Conservation (phyloP, 305 asterid genomes). For the Fraxinus greggii region DNA sequence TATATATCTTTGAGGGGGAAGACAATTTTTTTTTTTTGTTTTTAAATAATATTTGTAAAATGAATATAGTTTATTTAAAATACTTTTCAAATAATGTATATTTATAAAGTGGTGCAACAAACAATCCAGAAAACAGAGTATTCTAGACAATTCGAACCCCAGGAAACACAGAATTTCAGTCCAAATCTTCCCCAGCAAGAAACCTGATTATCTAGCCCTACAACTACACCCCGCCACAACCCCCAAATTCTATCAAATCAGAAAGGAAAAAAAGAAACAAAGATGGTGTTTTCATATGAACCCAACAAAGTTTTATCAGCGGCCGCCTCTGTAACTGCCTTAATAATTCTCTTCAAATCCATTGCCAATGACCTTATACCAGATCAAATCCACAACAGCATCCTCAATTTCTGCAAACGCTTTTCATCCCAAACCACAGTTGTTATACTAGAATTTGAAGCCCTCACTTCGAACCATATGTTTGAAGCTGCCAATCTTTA, state of each 20-base stretch:
- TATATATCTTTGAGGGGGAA: too few relatives aligned
- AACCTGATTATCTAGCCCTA: neutral
- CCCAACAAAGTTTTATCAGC: constrained; percentile 42
- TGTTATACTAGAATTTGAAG: constrained; percentile 64
- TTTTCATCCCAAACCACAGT: constrained; percentile 52
- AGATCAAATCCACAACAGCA: constrained; percentile 28
- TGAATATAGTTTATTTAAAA: neutral
- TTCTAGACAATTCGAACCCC: neutral
- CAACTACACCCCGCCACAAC: neutral
- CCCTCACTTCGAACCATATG: constrained; percentile 59
- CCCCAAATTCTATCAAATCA: neutral
- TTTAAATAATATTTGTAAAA: too few relatives aligned
- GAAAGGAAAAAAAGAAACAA: neutral
- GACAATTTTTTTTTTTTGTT: neutral
- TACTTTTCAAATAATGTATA: neutral
- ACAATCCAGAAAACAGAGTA: neutral
- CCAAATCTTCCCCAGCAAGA: neutral
- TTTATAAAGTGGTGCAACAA: neutral
- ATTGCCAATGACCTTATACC: constrained; percentile 57
- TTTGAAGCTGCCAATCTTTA: constrained; percentile 52
- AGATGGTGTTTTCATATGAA: constrained; percentile 38
- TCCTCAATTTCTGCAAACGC: constrained; percentile 38
- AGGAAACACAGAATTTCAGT: neutral
- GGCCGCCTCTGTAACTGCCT: constrained; percentile 52
- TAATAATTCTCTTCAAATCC: constrained; percentile 50